These are phyloP conservation scores for Monosporascus sp. DNA, from an alignment of 2,329 filamentous ascomycete genomes.

Conservation along the genomic window DNA sequence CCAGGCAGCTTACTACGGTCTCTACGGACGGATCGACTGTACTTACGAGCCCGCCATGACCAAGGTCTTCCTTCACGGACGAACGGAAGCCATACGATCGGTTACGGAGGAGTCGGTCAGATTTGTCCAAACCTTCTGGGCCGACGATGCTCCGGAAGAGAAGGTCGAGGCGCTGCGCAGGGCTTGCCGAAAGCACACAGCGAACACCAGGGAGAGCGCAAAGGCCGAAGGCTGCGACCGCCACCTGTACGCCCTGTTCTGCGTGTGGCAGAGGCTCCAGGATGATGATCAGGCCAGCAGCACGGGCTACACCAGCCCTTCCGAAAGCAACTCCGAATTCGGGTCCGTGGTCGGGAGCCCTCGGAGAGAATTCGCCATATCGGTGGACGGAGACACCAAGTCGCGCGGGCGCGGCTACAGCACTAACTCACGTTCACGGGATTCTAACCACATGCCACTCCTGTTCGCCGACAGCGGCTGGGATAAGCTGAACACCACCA, in stretches of 20 bases:
- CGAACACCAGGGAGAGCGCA: constrained; percentile 75
- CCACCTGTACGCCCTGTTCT: constrained; percentile 90
- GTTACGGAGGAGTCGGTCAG: constrained; percentile 79
- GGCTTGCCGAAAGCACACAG: constrained; percentile 78
- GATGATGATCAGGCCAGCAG: constrained; percentile 64
- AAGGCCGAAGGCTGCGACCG: constrained; percentile 89
- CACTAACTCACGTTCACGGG: constrained; percentile 42
- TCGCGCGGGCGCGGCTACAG: constrained; percentile 49
- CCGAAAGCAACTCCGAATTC: constrained; percentile 42
- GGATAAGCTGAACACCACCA: constrained; percentile 92
- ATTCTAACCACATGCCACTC: constrained; percentile 57
- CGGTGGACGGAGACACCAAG: constrained; percentile 31
- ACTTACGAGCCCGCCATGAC: constrained; percentile 99
- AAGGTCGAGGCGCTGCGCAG: constrained; percentile 83
- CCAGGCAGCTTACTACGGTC: constrained; percentile 93
- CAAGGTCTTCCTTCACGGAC: constrained; percentile 85
- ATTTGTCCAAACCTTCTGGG: constrained; percentile 94
- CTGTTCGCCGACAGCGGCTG: constrained; percentile 86
- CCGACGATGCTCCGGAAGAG: constrained; percentile 71
- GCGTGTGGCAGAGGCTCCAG: constrained; percentile 85
- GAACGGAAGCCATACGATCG: constrained; percentile 87
- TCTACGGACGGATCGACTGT: constrained; percentile 90
- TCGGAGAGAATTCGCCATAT: constrained; percentile 44
- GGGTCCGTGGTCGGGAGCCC: constrained; percentile 48
- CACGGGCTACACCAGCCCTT: constrained; percentile 59